Conservation (phyloP, 495 filamentous ascomycete species). For the Aspergillus mulundensis region DNA sequence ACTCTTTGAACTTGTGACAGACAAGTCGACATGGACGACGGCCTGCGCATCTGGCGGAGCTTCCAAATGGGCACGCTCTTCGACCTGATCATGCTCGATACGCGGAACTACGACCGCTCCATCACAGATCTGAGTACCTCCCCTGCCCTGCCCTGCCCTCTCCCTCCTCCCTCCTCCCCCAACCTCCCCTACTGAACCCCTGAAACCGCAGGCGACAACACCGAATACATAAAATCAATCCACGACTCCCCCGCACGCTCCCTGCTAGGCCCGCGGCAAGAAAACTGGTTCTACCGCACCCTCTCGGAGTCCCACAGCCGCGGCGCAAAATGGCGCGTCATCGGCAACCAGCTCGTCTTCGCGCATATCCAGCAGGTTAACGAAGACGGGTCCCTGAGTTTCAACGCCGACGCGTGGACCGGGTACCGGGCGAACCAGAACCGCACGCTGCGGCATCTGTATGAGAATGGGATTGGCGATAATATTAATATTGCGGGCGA, state of each 20-base stretch:
- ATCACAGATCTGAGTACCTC: slow-evolving; percentile 39
- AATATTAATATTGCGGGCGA: slow-evolving; percentile 66
- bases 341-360: slow-evolving; percentile 66
- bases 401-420: slow-evolving; percentile 34
- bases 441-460: slow-evolving; percentile 55
- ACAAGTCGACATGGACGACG: slow-evolving; percentile 63
- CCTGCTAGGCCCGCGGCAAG: slow-evolving; percentile 62
- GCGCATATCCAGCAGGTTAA: slow-evolving; percentile 10
- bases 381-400: slow-evolving; percentile 6
- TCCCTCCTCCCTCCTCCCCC: neutral
- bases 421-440: slow-evolving; percentile 63
- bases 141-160: no score
- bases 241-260: slow-evolving; percentile 54
- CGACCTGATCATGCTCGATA: slow-evolving; percentile 68
- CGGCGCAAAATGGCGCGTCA: slow-evolving; percentile 55
- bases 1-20: neutral
- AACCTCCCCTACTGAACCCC: neutral
- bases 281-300: slow-evolving; percentile 64
- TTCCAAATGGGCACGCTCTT: slow-evolving; percentile 62
- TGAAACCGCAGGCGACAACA: slow-evolving; percentile 39
- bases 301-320: slow-evolving; percentile 42
- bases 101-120: slow-evolving; percentile 60
- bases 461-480: slow-evolving; percentile 59
- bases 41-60: slow-evolving; percentile 62
- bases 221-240: slow-evolving; percentile 51